Evolutionary conservation across 139 green algal genomes (phyloP), one percentile per base, ranked within the genome.

Genomic region (Gonium pectorale): DNA sequence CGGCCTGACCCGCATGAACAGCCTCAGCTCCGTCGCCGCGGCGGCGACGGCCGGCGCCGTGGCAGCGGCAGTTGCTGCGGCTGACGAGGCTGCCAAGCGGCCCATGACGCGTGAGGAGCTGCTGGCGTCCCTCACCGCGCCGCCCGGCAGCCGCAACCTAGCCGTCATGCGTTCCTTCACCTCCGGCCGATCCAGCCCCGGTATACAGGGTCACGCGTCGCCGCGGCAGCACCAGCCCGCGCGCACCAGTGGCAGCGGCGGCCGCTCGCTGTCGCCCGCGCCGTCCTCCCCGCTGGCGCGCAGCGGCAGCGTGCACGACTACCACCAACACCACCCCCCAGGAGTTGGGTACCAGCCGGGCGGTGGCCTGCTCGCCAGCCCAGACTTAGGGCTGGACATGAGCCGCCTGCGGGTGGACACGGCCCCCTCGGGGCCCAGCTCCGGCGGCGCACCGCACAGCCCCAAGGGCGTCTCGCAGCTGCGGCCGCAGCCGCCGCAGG

Each of bases 71-170:
- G n/a, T 38, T 0, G 2, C 54, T 35, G 64, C 46, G 49, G 35
- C 46, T 29, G 60, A 43, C 43, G 49, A 24, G 22, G 43, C 33
- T 35, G 26, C 35, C 15, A 49, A 49, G 5, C 56, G 79, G 37
- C 26, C 49, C 15, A 43, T 77, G 37, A 77, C 79, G 21, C 79
- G 79, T 3, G 79, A 85, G 64, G 79, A 85, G 79, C 79, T 85
- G 26, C 26, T 68, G 4, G 79, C 79, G 3, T 75, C 62, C 0
- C 62, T 84, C 0, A 43, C 62, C 8, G n/a, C 49, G 15, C 64
- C 79, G 4, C 2, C 11, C 3, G 27, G 64, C 44, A 49, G 24
- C 0, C 64, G 79, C 49, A 67, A 31, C 26, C 24, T 60, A 0
- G 2, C 33, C 13, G 52, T 77, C 43, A 67, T 73, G 77, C 77